Evolutionary conservation across 2,329 filamentous ascomycete genomes (phyloP).

Genomic region (Cytospora paraplurivora): DNA sequence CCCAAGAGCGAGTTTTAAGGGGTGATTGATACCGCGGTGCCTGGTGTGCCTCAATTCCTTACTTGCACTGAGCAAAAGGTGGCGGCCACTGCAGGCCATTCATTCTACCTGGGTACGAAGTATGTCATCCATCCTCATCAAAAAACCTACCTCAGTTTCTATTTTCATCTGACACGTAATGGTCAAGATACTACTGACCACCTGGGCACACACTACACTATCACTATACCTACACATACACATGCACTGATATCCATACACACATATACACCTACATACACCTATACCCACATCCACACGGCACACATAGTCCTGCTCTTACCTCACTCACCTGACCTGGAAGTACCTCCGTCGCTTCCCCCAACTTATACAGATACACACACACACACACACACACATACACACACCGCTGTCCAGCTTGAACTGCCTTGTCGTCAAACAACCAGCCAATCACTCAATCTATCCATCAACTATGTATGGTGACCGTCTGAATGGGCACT

Average conservation of each 20-base stretch:
- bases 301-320: background rate
- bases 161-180: constrained; percentile 28
- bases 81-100: no score
- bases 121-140: constrained; percentile 11
- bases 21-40: constrained; percentile 8
- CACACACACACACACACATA: background rate
- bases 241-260: background rate
- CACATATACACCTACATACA: background rate
- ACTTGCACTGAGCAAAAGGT: constrained; percentile 5
- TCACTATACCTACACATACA: background rate
- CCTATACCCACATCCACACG: background rate
- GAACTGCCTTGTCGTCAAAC: background rate
- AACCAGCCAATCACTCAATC: constrained; percentile 10
- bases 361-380: no score
- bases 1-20: constrained; percentile 16
- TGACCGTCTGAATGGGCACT: background rate
- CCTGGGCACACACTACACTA: constrained; percentile 15
- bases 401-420: background rate
- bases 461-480: background rate
- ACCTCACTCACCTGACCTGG: background rate
- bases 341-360: no score
- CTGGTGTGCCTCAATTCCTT: constrained; percentile 1
- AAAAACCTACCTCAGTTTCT: constrained; percentile 8
- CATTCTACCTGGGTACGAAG: no score
- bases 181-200: constrained; percentile 7